phyloP scores from a whole-genome alignment of 306 rosid species.

The Medicago lupulina region DNA sequence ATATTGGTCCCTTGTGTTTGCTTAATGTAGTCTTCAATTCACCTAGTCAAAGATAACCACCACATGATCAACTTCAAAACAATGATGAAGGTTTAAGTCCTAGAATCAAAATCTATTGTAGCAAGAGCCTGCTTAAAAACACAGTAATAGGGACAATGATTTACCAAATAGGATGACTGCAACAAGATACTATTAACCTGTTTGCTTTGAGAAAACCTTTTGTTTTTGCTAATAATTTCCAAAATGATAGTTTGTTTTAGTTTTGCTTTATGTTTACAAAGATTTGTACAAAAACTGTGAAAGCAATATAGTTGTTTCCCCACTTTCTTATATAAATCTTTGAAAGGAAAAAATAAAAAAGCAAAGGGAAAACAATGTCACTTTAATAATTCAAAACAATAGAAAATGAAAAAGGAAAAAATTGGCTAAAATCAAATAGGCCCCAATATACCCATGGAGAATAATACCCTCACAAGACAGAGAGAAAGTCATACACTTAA shows the following conservation, averaged over 20 bases:
- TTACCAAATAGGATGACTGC: slow-evolving; percentile 31
- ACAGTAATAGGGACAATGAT: background rate
- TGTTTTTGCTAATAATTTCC: background rate
- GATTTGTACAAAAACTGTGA: background rate
- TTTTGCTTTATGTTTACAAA: background rate
- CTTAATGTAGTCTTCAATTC: slow-evolving; percentile 79
- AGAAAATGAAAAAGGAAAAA: background rate
- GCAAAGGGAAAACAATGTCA: background rate
- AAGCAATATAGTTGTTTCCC: slow-evolving; percentile 7
- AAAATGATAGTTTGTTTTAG: background rate
- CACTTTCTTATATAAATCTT: background rate
- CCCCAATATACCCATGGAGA: background rate
- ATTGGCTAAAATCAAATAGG: background rate
- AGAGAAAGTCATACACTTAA: background rate
- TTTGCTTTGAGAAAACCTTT: slow-evolving; percentile 9
- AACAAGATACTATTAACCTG: background rate
- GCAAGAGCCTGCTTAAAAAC: slow-evolving; percentile 2
- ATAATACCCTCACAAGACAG: background rate
- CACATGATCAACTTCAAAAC: slow-evolving; percentile 33
- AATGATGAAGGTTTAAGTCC: slow-evolving; percentile 3
- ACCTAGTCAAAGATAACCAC: slow-evolving; percentile 59
- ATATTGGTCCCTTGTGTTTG: slow-evolving; percentile 92
- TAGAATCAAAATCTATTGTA: slow-evolving; percentile 20
- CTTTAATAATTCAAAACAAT: background rate
- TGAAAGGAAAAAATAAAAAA: slow-evolving; percentile 1